These are phyloP conservation scores for Dalbergia cochinchinensis DNA, from an alignment of 306 rosid species.

Conservation along the genomic window DNA sequence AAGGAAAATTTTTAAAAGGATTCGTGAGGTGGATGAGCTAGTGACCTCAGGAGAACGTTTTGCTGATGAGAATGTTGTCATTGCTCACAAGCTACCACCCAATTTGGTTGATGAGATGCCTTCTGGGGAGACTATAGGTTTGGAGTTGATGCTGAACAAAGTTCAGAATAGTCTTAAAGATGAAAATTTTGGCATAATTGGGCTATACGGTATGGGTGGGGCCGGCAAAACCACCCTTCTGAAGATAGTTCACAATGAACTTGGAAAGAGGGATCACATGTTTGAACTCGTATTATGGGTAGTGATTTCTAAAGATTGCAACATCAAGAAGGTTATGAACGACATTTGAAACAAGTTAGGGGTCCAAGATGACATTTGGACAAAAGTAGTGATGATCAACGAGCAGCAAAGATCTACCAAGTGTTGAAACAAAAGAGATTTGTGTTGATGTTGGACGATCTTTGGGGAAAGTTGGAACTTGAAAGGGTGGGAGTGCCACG, in stretches of 20 bases:
- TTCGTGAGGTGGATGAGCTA: not conserved
- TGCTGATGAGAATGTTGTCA: not conserved
- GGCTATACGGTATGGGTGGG: slow-evolving; percentile 42
- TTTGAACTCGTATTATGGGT: slow-evolving; percentile 39
- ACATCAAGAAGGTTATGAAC: slow-evolving; percentile 15
- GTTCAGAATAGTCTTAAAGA: slow-evolving; percentile 13
- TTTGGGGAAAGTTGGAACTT: slow-evolving; percentile 47
- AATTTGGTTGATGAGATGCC: not conserved
- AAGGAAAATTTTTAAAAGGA: not conserved
- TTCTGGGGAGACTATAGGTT: not conserved
- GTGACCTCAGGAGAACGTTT: accelerated
- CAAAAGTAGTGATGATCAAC: too few species aligned
- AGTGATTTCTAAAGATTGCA: slow-evolving; percentile 37
- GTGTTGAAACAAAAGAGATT: not conserved
- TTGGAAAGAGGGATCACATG: not conserved
- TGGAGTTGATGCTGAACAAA: not conserved
- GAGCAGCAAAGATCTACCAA: not conserved
- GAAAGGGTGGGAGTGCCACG: slow-evolving; percentile 27
- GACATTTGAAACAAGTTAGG: not conserved
- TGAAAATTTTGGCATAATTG: slow-evolving; percentile 8
- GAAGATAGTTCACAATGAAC: slow-evolving; percentile 7
- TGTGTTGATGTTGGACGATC: slow-evolving; percentile 47
- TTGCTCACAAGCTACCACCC: not conserved
- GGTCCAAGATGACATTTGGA: slow-evolving; percentile 4
- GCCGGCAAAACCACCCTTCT: slow-evolving; percentile 28